These are phyloP conservation scores for Russula lepida DNA, from an alignment of 768 basidiomycete species.

Conservation along the genomic window DNA sequence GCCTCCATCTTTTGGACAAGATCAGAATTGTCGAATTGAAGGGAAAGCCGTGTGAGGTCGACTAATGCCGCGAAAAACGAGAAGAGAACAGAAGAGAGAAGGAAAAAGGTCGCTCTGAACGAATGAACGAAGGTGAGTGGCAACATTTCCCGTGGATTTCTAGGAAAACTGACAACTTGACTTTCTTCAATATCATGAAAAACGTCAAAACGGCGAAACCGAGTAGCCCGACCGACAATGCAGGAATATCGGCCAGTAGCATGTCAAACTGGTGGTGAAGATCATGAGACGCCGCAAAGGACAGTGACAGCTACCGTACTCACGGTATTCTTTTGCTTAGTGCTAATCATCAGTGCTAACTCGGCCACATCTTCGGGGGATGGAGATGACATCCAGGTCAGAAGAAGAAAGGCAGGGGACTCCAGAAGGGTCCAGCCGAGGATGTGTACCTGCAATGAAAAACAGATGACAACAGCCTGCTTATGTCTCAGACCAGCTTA, in stretches of 20 bases:
- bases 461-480: constrained; percentile 10
- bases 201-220: constrained; percentile 26
- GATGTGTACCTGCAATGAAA: constrained; percentile 1
- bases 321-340: not conserved
- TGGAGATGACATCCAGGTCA: not conserved
- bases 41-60: constrained; percentile 50
- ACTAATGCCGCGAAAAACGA: constrained; percentile 55
- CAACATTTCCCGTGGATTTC: not conserved
- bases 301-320: not conserved
- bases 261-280: constrained; percentile 14
- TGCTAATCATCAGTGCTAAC: not conserved
- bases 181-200: constrained; percentile 23
- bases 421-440: not conserved
- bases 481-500: constrained; percentile 7
- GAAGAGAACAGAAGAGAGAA: constrained; percentile 50
- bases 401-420: not conserved
- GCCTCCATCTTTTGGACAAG: constrained; percentile 9
- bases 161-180: constrained; percentile 15
- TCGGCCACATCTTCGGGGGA: not conserved
- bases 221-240: constrained; percentile 26
- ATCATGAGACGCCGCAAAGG: not conserved
- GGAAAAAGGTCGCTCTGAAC: constrained; percentile 35
- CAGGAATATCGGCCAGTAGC: constrained; percentile 26
- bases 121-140: not conserved
- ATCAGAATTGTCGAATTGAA: constrained; percentile 18